Conservation (phyloP, 2,329 filamentous ascomycete species). For the Trichoderma aggressivum region DNA sequence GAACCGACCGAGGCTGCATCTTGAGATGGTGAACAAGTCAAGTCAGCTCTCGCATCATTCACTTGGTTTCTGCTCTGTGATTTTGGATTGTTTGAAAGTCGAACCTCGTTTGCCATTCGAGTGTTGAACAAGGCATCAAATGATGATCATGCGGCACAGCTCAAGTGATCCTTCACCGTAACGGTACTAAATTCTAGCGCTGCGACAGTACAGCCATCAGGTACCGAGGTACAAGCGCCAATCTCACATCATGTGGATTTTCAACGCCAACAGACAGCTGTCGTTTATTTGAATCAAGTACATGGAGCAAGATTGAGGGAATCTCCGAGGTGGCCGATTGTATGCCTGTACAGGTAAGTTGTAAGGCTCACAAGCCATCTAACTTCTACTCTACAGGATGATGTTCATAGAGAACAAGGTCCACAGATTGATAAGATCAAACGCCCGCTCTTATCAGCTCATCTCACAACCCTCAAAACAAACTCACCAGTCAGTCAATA, state of each 20-base stretch:
- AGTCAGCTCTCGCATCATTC: background rate
- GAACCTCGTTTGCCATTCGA: background rate
- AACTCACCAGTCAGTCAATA: background rate
- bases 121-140: background rate
- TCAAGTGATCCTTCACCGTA: background rate
- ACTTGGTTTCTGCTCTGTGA: background rate
- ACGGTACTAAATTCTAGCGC: background rate
- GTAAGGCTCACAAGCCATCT: background rate
- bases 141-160: background rate
- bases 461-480: background rate
- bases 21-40: background rate
- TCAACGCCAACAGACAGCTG: background rate
- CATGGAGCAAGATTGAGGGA: background rate
- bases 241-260: background rate
- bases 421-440: background rate
- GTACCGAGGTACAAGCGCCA: background rate
- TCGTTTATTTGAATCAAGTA: background rate
- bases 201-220: background rate
- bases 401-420: background rate
- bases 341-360: background rate
- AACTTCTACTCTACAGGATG: no score
- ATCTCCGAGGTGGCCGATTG: background rate
- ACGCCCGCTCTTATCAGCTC: background rate
- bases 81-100: background rate
- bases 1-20: constrained; percentile 1